A percentile compares a stretch with the other conserved stretches of the same genome.
These are phyloP conservation scores for Brassica incana DNA, from an alignment of 345 rosid genomes.

Conservation along the genomic window DNA sequence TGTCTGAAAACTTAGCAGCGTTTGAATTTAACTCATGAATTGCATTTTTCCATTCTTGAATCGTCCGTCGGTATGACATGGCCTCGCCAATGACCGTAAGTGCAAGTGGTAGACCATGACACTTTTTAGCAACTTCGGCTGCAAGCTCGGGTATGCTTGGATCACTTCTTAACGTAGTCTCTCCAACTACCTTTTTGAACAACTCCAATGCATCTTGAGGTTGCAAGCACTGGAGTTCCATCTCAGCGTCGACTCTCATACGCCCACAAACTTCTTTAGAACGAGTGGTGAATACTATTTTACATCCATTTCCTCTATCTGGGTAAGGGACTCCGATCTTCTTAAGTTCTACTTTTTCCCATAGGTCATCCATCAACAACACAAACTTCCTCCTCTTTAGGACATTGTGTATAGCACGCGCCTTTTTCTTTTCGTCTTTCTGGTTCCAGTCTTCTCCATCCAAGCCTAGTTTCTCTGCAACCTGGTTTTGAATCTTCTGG, in stretches of 20 bases:
- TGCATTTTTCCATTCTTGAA: conserved; percentile 40
- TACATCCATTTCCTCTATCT: neutral
- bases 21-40: conserved; percentile 27
- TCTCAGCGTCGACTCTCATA: neutral
- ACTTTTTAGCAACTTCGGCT: conserved; percentile 24
- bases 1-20: neutral
- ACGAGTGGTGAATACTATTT: conserved; percentile 25
- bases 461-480: neutral
- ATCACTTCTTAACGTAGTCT: neutral
- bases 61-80: conserved; percentile 31
- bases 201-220: conserved; percentile 5
- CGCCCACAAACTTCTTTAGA: conserved; percentile 12
- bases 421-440: conserved; percentile 1
- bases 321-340: conserved; percentile 13
- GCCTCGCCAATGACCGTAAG: conserved; percentile 40
- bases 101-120: conserved; percentile 49
- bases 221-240: conserved; percentile 24
- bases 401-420: neutral
- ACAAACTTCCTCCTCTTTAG: neutral
- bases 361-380: conserved; percentile 23
- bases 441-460: neutral
- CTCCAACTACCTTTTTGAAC: conserved; percentile 22
- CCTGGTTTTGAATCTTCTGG: conserved; percentile 21
- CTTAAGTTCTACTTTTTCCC: neutral
- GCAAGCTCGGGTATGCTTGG: conserved; percentile 32